Evolutionary conservation across 2,329 filamentous ascomycete species (phyloP).

Genomic region (Fusarium scirpi): DNA sequence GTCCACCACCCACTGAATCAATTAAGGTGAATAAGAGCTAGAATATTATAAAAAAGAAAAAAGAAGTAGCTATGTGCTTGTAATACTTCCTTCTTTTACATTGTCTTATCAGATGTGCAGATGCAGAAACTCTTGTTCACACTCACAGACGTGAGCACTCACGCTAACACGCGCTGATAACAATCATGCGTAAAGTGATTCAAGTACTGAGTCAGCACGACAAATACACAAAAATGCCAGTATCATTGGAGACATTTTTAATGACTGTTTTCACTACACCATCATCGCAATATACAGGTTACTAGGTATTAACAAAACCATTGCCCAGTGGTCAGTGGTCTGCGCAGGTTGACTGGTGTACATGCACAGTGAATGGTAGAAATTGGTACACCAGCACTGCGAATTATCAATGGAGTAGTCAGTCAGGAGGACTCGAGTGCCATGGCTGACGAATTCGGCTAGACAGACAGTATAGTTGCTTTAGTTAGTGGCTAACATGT

Average conservation of each 20-base stretch:
- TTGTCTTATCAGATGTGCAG: neutral
- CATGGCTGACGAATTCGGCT: neutral
- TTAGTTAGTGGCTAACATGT: neutral
- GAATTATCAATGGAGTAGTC: neutral
- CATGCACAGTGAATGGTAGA: accelerated
- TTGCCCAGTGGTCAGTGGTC: neutral
- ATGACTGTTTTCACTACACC: too few species aligned
- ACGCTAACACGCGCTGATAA: neutral
- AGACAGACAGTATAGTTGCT: neutral
- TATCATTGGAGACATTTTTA: neutral
- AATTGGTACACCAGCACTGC: neutral
- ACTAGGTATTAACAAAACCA: too few species aligned
- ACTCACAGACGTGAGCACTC: neutral
- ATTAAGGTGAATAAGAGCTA: too few species aligned
- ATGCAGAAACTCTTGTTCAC: neutral
- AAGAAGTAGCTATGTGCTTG: too few species aligned
- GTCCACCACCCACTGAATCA: too few species aligned
- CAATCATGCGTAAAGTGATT: neutral
- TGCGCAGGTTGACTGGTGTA: neutral
- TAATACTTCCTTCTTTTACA: neutral
- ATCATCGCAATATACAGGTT: neutral
- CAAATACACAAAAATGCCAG: neutral
- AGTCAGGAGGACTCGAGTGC: neutral
- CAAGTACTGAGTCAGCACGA: neutral
- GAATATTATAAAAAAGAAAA: too few species aligned